Base-by-base conservation (phyloP, 345 rosid species). In the Cardamine resedifolia region DNA sequence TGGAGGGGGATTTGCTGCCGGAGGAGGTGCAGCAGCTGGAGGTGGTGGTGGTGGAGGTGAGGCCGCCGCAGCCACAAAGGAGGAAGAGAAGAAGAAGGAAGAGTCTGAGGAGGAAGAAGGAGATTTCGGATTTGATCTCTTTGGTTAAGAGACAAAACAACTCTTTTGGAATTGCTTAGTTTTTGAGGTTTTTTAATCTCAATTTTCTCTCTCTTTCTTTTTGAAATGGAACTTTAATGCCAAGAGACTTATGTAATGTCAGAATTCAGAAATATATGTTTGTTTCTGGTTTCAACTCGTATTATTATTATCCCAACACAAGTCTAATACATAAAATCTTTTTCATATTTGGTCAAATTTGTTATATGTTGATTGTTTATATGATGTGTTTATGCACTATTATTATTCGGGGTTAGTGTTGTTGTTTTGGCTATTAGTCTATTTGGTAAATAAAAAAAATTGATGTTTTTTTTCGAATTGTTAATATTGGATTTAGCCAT, bases 81-180 rank as follows among this genome's bases (percentile, higher is more conserved):
- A 80, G 28, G 89, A 86, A 56, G 82, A 83, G 81, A 83, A 86
- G 81, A 77, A 87, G 82, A 85, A 88, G 79, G 86, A 83, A 66
- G 82, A 78, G 10, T 88, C 83, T 41, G 94, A 88, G 59, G 84
- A 83, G 45, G 89, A 81, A 6, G 89, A 88, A 4, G 94, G 84
- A 0, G 90, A 88, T 64, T 85, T 86, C 82, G 90, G 94, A 62
- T 86, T 88, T 82, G 82, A 85, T 16, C 82, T 88, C 64, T 88
- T 88, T 24, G 91, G 86, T 77, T 88, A 83, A 75, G 75, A 52
- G 75, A 53, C 2, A 2, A 6, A 41, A 30, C 23, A 15, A 30
- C 64, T 26, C 65, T 24, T 23, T 41, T 53, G 0, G 30, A 58
- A 10, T 44, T 6, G 21, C 14, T 28, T 38, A 45, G 73, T 33